Evolutionary conservation across 306 rosid genomes (phyloP), one percentile per base, ranked within the genome.

Genomic region (Styphnolobium japonicum): DNA sequence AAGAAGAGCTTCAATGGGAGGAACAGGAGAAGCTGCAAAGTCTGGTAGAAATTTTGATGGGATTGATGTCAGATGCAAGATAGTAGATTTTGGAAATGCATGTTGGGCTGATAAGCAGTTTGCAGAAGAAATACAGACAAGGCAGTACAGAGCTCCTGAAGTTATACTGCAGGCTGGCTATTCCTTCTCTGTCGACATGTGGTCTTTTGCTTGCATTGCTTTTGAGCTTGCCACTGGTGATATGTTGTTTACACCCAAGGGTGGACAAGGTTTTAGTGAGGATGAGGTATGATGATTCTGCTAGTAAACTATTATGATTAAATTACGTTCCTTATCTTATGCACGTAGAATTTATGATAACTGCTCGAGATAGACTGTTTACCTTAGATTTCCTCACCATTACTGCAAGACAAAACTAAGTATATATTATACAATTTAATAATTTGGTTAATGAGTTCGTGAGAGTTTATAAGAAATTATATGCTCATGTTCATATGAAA

Each of bases 191-290:
- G 90, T 89, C 21, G 98, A 94, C 83, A 90, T 94, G 93, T 94
- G 98, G 98, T 94, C 98, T 61, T 88, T 94, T 56, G 98, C 92
- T 75, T 92, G 98, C 90, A 89, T 85, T 34, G 97, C 93, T 51
- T 94, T 94, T 71, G 98, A 94, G 76, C 98, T 94, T 78, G 97
- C 98, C 42, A 92, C 98, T 10, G 98, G 98, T 49, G 98, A 94
- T 74, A 94, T 92, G 98, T 66, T 94, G 92, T 92, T 92, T 82
- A 78, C 97, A 52, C 98, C 98, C 16, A 92, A 88, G 74, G 73
- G 19, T 25, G 98, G 98, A 67, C 87, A 91, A 83, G 97, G 92
- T 70, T 94, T 80, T 82, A 79, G 97, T 42, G 98, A 94, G 88
- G 98, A 94, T 65, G 98, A 92, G 97, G 98, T 92, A 87, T 87